Conservation (phyloP, 2,329 filamentous ascomycete genomes). For the Neonectria neomacrospora region DNA sequence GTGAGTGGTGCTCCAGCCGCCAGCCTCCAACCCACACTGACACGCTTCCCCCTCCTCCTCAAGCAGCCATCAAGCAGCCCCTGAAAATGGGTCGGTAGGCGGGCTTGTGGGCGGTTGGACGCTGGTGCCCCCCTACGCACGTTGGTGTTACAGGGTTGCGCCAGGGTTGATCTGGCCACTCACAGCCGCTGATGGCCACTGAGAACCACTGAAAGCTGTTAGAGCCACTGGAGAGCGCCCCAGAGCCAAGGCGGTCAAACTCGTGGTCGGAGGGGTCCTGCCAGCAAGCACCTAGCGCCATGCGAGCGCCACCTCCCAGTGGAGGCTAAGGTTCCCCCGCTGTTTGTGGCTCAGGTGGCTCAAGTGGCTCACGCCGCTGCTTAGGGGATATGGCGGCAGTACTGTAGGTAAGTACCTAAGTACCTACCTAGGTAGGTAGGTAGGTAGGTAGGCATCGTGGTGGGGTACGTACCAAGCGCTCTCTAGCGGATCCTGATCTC, state of each 20-base stretch:
- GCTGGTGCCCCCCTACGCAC: conserved; percentile 10
- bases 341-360: conserved; percentile 18
- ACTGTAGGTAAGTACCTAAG: no score
- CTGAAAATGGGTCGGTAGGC: conserved; percentile 38
- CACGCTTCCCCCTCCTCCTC: conserved; percentile 24
- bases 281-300: conserved; percentile 37
- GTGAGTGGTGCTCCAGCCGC: conserved; percentile 20
- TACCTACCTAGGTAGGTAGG: no score
- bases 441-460: background rate
- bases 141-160: conserved; percentile 12
- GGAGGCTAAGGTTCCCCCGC: conserved; percentile 24
- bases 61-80: conserved; percentile 27
- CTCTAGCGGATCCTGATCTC: conserved; percentile 23
- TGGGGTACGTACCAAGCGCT: background rate
- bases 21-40: conserved; percentile 12
- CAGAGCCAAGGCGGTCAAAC: conserved; percentile 3
- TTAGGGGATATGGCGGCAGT: conserved; percentile 24
- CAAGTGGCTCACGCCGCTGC: conserved; percentile 23
- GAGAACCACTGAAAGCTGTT: conserved; percentile 20
- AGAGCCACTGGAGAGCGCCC: background rate
- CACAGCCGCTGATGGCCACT: conserved; percentile 26
- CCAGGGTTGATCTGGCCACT: conserved; percentile 9
- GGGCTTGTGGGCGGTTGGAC: conserved; percentile 20
- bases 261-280: conserved; percentile 29
- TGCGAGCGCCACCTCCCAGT: conserved; percentile 36